These are phyloP conservation scores for Deuterostichococcus epilithicus DNA, from an alignment of 139 green algal genomes.

Conservation along the genomic window DNA sequence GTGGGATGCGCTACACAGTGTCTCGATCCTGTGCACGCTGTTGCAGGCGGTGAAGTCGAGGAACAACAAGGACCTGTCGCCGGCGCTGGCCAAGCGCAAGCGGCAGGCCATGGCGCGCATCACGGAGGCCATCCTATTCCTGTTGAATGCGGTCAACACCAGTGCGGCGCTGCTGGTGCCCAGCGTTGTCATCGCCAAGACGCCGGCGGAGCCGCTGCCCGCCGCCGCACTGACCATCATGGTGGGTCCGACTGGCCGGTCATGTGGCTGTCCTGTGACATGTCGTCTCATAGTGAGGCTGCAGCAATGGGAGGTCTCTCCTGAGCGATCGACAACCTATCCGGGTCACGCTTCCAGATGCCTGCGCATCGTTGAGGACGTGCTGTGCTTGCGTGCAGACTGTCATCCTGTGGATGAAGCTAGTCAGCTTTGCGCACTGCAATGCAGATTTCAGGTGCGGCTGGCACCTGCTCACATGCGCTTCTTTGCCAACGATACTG, in stretches of 20 bases:
- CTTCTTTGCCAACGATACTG: no score
- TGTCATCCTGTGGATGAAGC: slow-evolving; percentile 71
- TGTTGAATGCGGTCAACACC: slow-evolving; percentile 43
- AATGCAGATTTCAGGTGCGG: slow-evolving; percentile 58
- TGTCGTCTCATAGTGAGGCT: neutral
- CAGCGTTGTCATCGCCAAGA: slow-evolving; percentile 40
- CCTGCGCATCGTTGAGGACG: neutral
- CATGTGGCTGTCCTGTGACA: neutral
- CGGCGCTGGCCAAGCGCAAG: neutral
- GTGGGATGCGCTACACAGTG: neutral
- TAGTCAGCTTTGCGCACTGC: slow-evolving; percentile 75
- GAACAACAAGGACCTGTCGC: slow-evolving; percentile 15
- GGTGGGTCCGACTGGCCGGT: neutral
- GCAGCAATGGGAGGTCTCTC: slow-evolving; percentile 3
- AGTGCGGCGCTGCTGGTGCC: slow-evolving; percentile 39
- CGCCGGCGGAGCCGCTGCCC: slow-evolving; percentile 43
- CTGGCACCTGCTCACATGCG: neutral
- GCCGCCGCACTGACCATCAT: slow-evolving; percentile 52
- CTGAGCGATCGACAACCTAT: no score
- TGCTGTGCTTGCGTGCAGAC: neutral
- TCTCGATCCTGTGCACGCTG: slow-evolving; percentile 1
- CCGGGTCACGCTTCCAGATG: no score
- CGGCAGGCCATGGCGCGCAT: neutral
- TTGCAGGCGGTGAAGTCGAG: slow-evolving; percentile 12
- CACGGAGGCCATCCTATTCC: slow-evolving; percentile 47